phyloP scores from a whole-genome alignment of 2,329 filamentous ascomycete genomes.

The Colletotrichum liriopes region DNA sequence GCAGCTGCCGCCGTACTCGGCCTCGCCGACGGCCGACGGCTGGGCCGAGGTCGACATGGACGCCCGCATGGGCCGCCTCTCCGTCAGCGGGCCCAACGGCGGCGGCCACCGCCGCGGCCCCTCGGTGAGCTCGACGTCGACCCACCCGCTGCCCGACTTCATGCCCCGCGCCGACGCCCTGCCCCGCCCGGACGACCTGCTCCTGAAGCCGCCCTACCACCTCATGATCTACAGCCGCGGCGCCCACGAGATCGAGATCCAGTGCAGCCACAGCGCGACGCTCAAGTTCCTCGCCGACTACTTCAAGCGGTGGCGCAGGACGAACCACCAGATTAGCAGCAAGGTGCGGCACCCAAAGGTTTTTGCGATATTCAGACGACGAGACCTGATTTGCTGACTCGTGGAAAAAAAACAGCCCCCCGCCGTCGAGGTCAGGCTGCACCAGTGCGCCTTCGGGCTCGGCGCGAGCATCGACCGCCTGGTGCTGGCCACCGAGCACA shows the following conservation, averaged over 20 bases:
- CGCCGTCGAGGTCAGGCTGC: slow-evolving; percentile 57
- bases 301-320: slow-evolving; percentile 62
- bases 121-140: neutral
- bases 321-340: slow-evolving; percentile 57
- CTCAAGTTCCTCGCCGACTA: slow-evolving; percentile 63
- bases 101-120: slow-evolving; percentile 2
- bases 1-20: slow-evolving; percentile 19
- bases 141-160: slow-evolving; percentile 46
- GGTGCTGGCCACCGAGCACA: slow-evolving; percentile 54
- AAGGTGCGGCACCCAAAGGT: slow-evolving; percentile 48
- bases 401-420: slow-evolving; percentile 55
- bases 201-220: slow-evolving; percentile 64
- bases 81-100: slow-evolving; percentile 32
- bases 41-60: slow-evolving; percentile 62
- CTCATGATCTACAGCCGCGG: slow-evolving; percentile 56
- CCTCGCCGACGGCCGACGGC: slow-evolving; percentile 52
- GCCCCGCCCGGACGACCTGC: slow-evolving; percentile 64
- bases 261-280: slow-evolving; percentile 64
- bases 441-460: slow-evolving; percentile 62
- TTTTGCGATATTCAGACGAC: neutral
- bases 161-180: slow-evolving; percentile 60
- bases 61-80: slow-evolving; percentile 46
- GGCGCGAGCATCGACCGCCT: slow-evolving; percentile 62
- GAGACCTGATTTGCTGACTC: no score
- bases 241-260: slow-evolving; percentile 56